These are phyloP conservation scores for Exophiala sp. DNA, from an alignment of 2,329 filamentous ascomycete genomes.

Conservation along the genomic window DNA sequence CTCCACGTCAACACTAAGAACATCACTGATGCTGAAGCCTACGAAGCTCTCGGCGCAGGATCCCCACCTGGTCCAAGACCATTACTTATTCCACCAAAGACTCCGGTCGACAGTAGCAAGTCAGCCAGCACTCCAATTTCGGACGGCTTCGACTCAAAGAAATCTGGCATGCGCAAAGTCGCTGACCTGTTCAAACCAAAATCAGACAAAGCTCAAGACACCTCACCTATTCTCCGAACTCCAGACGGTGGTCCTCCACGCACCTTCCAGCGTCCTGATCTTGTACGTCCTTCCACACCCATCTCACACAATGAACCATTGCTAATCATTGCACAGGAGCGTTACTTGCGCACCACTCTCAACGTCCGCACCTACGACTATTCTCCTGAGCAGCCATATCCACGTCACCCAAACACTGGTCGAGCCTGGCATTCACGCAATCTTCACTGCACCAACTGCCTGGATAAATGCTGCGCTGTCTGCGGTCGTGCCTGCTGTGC, in stretches of 20 bases:
- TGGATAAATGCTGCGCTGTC: slow-evolving; percentile 29
- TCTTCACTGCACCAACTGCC: slow-evolving; percentile 33
- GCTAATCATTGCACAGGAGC: slow-evolving; percentile 17
- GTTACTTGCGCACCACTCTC: slow-evolving; percentile 19
- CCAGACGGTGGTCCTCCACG: background rate
- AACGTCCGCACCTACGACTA: slow-evolving; percentile 25
- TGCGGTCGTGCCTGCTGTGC: slow-evolving; percentile 35
- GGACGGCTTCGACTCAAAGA: slow-evolving; percentile 13
- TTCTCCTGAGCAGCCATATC: slow-evolving; percentile 16
- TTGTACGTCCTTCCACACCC: slow-evolving; percentile 13
- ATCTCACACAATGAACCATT: background rate
- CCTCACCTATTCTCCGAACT: no score
- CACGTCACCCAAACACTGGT: slow-evolving; percentile 28
- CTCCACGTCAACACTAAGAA: slow-evolving; percentile 7
- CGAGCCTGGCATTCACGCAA: slow-evolving; percentile 34
- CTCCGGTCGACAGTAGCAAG: slow-evolving; percentile 12
- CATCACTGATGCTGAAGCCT: slow-evolving; percentile 9
- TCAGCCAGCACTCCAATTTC: slow-evolving; percentile 8
- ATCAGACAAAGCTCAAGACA: slow-evolving; percentile 5
- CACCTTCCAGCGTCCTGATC: slow-evolving; percentile 14
- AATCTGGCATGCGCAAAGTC: slow-evolving; percentile 24
- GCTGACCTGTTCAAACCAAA: slow-evolving; percentile 24
- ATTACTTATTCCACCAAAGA: slow-evolving; percentile 2
- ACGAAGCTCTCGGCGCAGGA: slow-evolving; percentile 5
- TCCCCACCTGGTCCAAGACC: slow-evolving; percentile 8